Evolutionary conservation across 768 basidiomycete species (phyloP).

Genomic region (Chalciporus chontae): DNA sequence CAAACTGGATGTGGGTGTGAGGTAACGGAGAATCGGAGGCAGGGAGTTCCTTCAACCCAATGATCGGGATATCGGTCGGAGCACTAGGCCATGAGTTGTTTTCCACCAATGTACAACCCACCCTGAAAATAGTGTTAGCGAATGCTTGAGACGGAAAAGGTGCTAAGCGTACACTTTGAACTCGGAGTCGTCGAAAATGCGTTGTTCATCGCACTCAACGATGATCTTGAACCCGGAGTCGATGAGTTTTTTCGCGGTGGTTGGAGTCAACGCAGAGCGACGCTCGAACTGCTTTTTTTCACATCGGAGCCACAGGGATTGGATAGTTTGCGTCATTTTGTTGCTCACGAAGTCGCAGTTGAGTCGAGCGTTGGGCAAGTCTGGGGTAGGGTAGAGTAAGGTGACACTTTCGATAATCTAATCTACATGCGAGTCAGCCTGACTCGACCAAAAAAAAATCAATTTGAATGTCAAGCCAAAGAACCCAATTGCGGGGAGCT

Average conservation of each 20-base stretch:
- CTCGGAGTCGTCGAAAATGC: conserved; percentile 92
- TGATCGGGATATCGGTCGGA: conserved; percentile 70
- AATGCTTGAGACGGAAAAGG: background rate
- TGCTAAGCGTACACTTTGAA: conserved; percentile 75
- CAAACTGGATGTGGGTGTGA: conserved; percentile 97
- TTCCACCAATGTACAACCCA: conserved; percentile 83
- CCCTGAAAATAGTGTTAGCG: conserved; percentile 43
- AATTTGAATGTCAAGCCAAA: background rate
- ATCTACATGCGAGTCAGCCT: background rate
- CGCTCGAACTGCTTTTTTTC: conserved; percentile 96
- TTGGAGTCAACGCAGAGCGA: conserved; percentile 89
- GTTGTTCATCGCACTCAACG: conserved; percentile 90
- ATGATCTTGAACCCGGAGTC: conserved; percentile 86
- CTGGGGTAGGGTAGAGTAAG: background rate
- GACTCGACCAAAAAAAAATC: background rate
- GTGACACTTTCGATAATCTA: background rate
- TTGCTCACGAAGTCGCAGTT: background rate
- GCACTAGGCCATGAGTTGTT: conserved; percentile 90
- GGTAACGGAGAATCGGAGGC: conserved; percentile 76
- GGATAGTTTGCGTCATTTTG: conserved; percentile 30
- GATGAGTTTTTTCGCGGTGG: conserved; percentile 83
- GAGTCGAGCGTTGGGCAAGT: background rate
- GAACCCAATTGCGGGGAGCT: background rate
- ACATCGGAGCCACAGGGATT: conserved; percentile 87
- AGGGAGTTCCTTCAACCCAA: conserved; percentile 96